These are phyloP conservation scores for Maudiozyma serrabonitensis DNA, from an alignment of 805 yeast genomes.

Conservation along the genomic window DNA sequence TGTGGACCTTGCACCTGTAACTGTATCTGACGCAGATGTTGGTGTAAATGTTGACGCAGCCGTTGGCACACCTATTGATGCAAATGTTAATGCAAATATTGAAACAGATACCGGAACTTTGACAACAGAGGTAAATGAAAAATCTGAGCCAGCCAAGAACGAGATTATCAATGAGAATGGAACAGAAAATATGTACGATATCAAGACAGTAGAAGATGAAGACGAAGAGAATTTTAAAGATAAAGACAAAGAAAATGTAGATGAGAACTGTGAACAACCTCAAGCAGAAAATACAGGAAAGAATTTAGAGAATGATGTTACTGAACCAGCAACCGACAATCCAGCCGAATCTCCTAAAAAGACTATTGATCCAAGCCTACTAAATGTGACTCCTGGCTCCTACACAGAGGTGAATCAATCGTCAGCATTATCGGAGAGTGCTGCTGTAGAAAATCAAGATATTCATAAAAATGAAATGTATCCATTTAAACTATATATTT, in stretches of 20 bases:
- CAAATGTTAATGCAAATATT: too few relatives aligned
- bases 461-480: neutral
- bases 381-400: constrained; percentile 29
- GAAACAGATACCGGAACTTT: too few relatives aligned
- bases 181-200: neutral
- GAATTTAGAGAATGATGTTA: neutral
- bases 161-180: too few relatives aligned
- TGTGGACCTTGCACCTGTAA: neutral
- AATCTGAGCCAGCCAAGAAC: too few relatives aligned
- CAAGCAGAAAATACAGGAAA: neutral
- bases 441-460: constrained; percentile 23
- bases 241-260: neutral
- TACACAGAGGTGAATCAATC: constrained; percentile 18
- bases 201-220: neutral
- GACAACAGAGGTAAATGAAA: too few relatives aligned
- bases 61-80: too few relatives aligned
- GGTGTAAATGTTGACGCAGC: neutral
- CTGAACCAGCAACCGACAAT: too few relatives aligned
- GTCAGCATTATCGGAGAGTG: constrained; percentile 22
- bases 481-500: constrained; percentile 29
- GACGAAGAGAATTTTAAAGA: neutral
- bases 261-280: constrained; percentile 2
- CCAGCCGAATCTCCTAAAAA: neutral
- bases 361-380: constrained; percentile 31
- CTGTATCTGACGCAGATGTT: neutral